Base-by-base conservation (phyloP, 148 eudicot species). In the Spergularia marina region DNA sequence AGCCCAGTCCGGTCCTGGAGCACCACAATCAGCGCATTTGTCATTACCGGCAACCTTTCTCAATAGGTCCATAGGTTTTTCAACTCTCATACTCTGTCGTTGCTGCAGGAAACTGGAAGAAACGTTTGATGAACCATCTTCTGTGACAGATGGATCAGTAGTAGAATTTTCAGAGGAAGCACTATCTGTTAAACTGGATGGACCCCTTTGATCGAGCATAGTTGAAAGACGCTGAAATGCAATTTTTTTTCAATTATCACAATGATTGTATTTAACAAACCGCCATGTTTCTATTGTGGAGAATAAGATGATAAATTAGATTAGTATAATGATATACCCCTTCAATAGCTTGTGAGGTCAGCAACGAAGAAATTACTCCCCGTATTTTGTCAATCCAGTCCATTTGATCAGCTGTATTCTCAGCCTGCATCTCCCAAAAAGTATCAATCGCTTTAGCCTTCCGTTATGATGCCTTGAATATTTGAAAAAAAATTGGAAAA, bases 1-100 rank as follows among this genome's bases (percentile, higher is more conserved):
- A 69, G 98, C 98, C 98, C 98, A 95, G 70, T 95, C 98, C 18
- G 98, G 98, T 75, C 86, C 97, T 36, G 96, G 89, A 18, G 98
- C 92, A 74, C 90, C 94, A 84, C 98, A 95, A 86, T 95, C 98
- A 21, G 98, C 98, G 83, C 98, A 95, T 84, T 86, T 90, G 65
- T 95, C 92, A 82, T 95, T 95, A 68, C 98, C 98, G 49, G 83
- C 81, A 55, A 95, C 82, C 64, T 82, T 85, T 76, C 83, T 85
- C 75, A 95, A 78, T 66, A 86, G 78, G 61, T 91, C 89, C 74
- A 94, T 84, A 40, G 97, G 97, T 77, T 87, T 89, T 80, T 86
- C 89, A 52, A 70, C 74, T 85, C 84, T 88, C 49, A 77, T 78
- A 72, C 84, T 81, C 39, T 67, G 75, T 55, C 86, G 79, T 72